Percentiles rank a stretch among this genome's conserved stretches.
These are phyloP conservation scores for Agaricus subrufescens DNA, from an alignment of 768 basidiomycete genomes.

Conservation along the genomic window DNA sequence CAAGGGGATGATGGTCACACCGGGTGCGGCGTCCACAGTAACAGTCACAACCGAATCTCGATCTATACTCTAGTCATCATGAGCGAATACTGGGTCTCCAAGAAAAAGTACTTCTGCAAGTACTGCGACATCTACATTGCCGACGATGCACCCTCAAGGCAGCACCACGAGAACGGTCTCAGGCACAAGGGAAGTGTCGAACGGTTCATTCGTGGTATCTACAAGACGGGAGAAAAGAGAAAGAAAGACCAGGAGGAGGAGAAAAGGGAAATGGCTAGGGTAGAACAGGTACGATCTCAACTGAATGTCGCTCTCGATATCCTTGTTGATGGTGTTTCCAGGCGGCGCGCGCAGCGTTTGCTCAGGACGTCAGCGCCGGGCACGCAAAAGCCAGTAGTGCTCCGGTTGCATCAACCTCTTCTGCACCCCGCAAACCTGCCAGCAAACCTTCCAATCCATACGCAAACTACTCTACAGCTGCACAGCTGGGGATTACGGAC, in stretches of 20 bases:
- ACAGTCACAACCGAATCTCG: not conserved
- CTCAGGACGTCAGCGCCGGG: conserved; percentile 72
- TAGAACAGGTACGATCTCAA: conserved; percentile 62
- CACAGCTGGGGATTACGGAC: conserved; percentile 75
- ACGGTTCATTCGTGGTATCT: conserved; percentile 85
- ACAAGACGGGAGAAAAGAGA: conserved; percentile 88
- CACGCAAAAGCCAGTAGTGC: conserved; percentile 36
- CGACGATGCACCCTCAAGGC: conserved; percentile 89
- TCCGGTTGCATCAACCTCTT: conserved; percentile 29
- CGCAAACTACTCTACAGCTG: conserved; percentile 86
- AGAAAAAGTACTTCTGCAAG: conserved; percentile 92
- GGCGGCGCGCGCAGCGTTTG: conserved; percentile 79
- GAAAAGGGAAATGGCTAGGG: conserved; percentile 76
- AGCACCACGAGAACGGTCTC: conserved; percentile 90
- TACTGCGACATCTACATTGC: conserved; percentile 97
- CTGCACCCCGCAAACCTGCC: conserved; percentile 34
- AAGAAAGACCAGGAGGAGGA: conserved; percentile 85
- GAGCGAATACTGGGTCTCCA: conserved; percentile 92
- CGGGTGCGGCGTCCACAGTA: not conserved
- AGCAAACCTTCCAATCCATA: conserved; percentile 59
- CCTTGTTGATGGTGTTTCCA: conserved; percentile 21
- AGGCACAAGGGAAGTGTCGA: conserved; percentile 94
- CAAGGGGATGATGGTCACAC: too few species aligned
- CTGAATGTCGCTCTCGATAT: not conserved
- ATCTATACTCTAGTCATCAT: conserved; percentile 32